Conservation (phyloP, 495 filamentous ascomycete genomes). For the Niebla homalea region DNA sequence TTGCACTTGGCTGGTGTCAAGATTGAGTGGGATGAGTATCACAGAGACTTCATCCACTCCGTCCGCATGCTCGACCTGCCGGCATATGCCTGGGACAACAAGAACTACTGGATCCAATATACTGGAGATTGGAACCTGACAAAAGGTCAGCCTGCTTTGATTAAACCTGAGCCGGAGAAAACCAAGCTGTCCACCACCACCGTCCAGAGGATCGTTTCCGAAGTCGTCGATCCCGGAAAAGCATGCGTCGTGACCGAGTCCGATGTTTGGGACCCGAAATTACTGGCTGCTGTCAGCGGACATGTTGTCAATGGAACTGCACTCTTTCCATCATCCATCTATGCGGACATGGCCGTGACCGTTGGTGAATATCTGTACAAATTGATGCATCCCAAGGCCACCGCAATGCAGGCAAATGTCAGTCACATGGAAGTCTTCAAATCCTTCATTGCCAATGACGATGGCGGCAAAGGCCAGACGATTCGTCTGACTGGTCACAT, state of each 20-base stretch:
- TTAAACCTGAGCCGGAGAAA: constrained; percentile 10
- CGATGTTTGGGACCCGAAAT: constrained; percentile 37
- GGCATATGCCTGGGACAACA: constrained; percentile 52
- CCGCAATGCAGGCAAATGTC: constrained; percentile 39
- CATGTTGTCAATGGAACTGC: constrained; percentile 45
- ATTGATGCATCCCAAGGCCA: constrained; percentile 28
- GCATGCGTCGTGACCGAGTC: constrained; percentile 46
- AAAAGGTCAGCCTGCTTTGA: constrained; percentile 18
- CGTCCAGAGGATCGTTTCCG: constrained; percentile 28
- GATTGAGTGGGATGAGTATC: constrained; percentile 54
- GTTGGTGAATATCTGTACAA: constrained; percentile 33
- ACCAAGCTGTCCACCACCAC: constrained; percentile 14
- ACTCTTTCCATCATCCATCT: constrained; percentile 28
- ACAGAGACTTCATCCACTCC: constrained; percentile 41
- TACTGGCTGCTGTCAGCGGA: constrained; percentile 39
- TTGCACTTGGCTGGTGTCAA: constrained; percentile 44
- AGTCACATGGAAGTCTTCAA: constrained; percentile 47
- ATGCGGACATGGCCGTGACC: constrained; percentile 38
- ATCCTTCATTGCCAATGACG: constrained; percentile 41
- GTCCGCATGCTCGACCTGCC: constrained; percentile 43
- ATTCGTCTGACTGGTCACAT: constrained; percentile 30
- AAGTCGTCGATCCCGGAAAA: constrained; percentile 37
- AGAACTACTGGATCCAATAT: constrained; percentile 61
- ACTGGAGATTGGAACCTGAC: constrained; percentile 30
- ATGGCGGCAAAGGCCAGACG: constrained; percentile 32